Conservation (phyloP, 495 filamentous ascomycete genomes). For the Chaetomium fimeti region DNA sequence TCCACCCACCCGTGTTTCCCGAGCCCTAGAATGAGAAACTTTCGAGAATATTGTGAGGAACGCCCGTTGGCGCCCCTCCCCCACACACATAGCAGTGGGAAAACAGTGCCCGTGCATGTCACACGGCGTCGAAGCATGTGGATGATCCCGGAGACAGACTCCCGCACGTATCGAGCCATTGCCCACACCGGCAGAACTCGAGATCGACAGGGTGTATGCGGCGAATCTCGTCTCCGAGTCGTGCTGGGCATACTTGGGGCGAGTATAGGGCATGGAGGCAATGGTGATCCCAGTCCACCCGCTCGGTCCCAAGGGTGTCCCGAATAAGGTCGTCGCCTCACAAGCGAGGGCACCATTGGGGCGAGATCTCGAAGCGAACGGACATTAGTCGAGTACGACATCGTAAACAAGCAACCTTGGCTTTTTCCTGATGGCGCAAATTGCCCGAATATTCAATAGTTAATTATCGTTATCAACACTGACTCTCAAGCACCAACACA, state of each 20-base stretch:
- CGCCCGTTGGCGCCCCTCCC: neutral
- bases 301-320: neutral
- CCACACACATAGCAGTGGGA: neutral
- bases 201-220: conserved; percentile 13
- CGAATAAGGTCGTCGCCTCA: neutral
- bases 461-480: no score
- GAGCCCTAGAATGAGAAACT: neutral
- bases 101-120: neutral
- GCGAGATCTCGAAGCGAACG: neutral
- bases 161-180: neutral
- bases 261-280: conserved; percentile 6
- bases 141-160: neutral
- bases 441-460: no score
- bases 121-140: neutral
- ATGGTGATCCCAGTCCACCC: neutral
- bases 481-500: no score
- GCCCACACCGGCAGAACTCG: conserved; percentile 1
- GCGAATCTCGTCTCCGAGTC: neutral
- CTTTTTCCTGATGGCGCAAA: no score
- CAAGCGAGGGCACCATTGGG: neutral
- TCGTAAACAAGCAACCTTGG: neutral
- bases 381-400: neutral
- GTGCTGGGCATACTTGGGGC: no score
- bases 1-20: neutral
- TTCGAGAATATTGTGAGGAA: neutral